Evolutionary conservation across 2,329 filamentous ascomycete genomes (phyloP), one percentile per base, ranked within the genome.

Genomic region (Pseudocercospora vitis): DNA sequence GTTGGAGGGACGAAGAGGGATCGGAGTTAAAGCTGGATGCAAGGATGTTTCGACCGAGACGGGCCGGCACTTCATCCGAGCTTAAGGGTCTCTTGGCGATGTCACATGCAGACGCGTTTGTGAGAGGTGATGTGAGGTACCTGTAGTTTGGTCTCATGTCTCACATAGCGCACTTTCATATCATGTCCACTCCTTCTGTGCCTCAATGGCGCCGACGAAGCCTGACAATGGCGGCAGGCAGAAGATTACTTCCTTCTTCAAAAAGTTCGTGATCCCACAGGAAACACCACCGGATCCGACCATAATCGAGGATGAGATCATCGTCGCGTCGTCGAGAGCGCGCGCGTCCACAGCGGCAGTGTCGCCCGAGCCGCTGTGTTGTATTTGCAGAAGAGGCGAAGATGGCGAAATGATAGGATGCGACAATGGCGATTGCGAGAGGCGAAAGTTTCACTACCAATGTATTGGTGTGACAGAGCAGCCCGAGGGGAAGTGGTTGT

Each of bases 381-480:
- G 37, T 26, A 24, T 42, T 7, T 42, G 37, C 37, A 42, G 37
- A n/a, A 42, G 14, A 42, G 19, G 12, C 11, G 37, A 42, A 21
- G 12, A 42, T 26, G 63, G 67, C 9, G 49, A 50, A 65, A 92
- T 92, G 88, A 86, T 92, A 59, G 88, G 87, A 19, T 92, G 88
- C 73, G 88, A 92, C 75, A 90, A 90, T 67, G 40, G 53, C 74
- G 74, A 87, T 72, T 92, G 88, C 73, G 83, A 87, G 61, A 81
- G 82, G 55, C 86, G 91, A 69, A 92, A 88, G 88, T 92, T 91
- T 69, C 88, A 92, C 68, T 79, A 91, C 32, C 83, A 85, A 57
- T 92, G 88, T 63, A 84, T 91, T 3, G 85, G 80, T 3, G 74
- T 92, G 14, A 75, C 78, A 6, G 78, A 82, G 23, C 82, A 86